A percentile compares a stretch with the other conserved stretches of the same genome.
Evolutionary conservation across 2,329 filamentous ascomycete genomes (phyloP).

Genomic region (Grosmannia clavigera): DNA sequence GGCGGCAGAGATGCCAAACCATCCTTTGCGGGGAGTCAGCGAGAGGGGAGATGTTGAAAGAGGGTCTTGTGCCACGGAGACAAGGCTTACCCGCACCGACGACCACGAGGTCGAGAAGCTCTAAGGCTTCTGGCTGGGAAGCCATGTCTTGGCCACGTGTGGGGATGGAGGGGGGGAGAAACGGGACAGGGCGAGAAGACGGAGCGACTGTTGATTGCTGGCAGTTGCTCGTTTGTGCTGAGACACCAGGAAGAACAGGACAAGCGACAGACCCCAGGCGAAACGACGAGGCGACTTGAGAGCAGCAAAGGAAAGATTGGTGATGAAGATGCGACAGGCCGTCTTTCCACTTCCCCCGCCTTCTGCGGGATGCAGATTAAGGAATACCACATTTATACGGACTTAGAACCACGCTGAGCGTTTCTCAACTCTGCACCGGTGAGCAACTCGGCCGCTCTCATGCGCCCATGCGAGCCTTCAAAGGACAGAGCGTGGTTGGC

Average conservation of each 20-base stretch:
- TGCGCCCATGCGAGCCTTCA: background rate
- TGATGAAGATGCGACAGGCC: background rate
- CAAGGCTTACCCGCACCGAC: constrained; percentile 40
- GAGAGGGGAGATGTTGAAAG: background rate
- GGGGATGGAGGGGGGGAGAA: background rate
- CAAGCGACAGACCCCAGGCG: background rate
- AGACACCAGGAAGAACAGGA: too few relatives aligned
- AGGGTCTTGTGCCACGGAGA: background rate
- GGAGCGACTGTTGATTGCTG: background rate
- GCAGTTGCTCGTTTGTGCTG: too few relatives aligned
- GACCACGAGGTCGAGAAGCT: constrained; percentile 33
- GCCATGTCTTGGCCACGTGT: background rate
- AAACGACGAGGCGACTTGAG: background rate
- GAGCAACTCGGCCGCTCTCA: background rate
- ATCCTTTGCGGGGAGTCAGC: constrained; percentile 10
- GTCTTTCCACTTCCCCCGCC: background rate
- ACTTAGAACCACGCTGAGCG: background rate
- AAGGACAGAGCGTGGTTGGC: background rate
- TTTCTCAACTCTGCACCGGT: background rate
- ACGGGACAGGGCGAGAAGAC: background rate
- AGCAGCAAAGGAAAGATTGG: background rate
- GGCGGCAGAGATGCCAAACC: constrained; percentile 42
- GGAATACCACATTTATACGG: background rate
- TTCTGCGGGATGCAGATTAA: background rate
- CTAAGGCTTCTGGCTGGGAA: constrained; percentile 16